Conservation (phyloP, 2,329 filamentous ascomycete species). For the Diplodia corticola region DNA sequence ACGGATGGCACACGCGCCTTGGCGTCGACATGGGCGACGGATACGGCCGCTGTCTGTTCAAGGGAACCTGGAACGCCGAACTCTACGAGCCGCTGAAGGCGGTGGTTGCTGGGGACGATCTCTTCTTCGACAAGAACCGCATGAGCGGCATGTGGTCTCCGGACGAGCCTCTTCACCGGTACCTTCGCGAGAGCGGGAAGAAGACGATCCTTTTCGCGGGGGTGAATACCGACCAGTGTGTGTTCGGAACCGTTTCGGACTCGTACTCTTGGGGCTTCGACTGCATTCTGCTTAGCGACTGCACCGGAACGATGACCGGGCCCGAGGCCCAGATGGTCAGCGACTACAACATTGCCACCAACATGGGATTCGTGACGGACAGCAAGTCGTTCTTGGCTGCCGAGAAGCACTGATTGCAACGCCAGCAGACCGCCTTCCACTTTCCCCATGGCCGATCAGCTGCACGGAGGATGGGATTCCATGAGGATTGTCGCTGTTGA, state of each 20-base stretch:
- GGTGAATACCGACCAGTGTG: slow-evolving; percentile 47
- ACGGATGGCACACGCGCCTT: slow-evolving; percentile 45
- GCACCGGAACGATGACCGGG: slow-evolving; percentile 45
- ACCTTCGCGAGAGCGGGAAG: slow-evolving; percentile 42
- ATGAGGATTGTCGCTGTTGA: slow-evolving; percentile 4
- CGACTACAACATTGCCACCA: slow-evolving; percentile 45
- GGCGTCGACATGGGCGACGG: slow-evolving; percentile 40
- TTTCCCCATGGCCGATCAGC: neutral
- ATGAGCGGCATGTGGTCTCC: slow-evolving; percentile 47
- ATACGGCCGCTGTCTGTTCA: slow-evolving; percentile 45
- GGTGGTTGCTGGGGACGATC: slow-evolving; percentile 39
- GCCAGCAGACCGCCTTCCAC: neutral
- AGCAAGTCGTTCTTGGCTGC: slow-evolving; percentile 34
- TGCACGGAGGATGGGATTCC: neutral
- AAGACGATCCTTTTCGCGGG: slow-evolving; percentile 46
- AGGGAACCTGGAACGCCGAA: slow-evolving; percentile 46
- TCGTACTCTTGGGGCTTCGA: slow-evolving; percentile 47
- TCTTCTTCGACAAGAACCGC: slow-evolving; percentile 47
- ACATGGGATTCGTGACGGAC: slow-evolving; percentile 46
- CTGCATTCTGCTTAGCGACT: slow-evolving; percentile 44
- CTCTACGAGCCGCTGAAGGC: slow-evolving; percentile 44
- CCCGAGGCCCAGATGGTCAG: slow-evolving; percentile 42
- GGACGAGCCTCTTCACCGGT: slow-evolving; percentile 43
- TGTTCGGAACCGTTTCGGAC: slow-evolving; percentile 45
- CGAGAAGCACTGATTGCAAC: neutral